Percentiles rank a stretch among this genome's conserved stretches.
phyloP scores from a whole-genome alignment of 129 eudicot species.

The Escallonia herrerae region DNA sequence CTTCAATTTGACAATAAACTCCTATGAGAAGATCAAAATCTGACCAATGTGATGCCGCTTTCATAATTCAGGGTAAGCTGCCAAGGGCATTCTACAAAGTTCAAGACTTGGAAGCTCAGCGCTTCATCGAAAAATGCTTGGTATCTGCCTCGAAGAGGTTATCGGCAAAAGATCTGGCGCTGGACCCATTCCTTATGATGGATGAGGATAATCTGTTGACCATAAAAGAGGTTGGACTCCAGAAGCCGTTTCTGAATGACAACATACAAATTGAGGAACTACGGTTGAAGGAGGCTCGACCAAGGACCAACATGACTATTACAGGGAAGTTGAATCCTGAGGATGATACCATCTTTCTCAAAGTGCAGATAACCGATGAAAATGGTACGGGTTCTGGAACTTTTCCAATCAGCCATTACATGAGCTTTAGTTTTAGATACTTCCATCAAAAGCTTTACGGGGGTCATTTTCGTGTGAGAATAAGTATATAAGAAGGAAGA shows the following conservation, averaged over 20 bases:
- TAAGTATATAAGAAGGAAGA: background rate
- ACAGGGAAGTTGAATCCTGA: conserved; percentile 80
- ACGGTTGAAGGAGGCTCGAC: conserved; percentile 34
- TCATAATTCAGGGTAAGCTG: conserved; percentile 47
- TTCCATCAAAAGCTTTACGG: too few species aligned
- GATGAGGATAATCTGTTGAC: conserved; percentile 21
- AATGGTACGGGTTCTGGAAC: conserved; percentile 35
- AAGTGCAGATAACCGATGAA: conserved; percentile 60
- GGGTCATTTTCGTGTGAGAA: too few species aligned
- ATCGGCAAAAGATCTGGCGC: conserved; percentile 62
- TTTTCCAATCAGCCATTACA: background rate
- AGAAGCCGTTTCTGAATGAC: conserved; percentile 58
- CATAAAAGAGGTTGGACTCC: conserved; percentile 15
- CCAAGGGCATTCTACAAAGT: conserved; percentile 77
- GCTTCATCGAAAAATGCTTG: conserved; percentile 69
- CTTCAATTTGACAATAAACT: conserved; percentile 2
- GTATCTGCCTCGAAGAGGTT: conserved; percentile 54
- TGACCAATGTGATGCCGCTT: background rate
- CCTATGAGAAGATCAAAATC: background rate
- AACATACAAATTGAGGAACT: conserved; percentile 43
- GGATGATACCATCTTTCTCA: conserved; percentile 60
- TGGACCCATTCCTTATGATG: conserved; percentile 51
- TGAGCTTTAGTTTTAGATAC: background rate
- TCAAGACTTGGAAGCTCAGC: conserved; percentile 59
- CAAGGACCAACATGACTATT: conserved; percentile 67